Percentiles rank a stretch among this genome's conserved stretches.
These are phyloP conservation scores for Microcyclospora tardicrescens DNA, from an alignment of 2,329 filamentous ascomycete genomes.

Conservation along the genomic window DNA sequence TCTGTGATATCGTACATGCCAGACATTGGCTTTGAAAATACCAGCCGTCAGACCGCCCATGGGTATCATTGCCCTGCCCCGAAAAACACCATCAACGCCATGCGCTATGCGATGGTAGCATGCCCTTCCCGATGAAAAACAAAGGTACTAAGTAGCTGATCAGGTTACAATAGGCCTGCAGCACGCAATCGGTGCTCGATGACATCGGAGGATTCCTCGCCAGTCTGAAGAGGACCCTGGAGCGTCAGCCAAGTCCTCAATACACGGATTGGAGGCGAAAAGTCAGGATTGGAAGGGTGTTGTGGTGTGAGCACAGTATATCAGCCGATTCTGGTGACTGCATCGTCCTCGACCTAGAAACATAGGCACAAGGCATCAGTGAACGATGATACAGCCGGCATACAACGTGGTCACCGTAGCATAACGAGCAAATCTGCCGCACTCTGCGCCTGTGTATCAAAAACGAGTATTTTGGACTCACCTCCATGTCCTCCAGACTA, in stretches of 20 bases:
- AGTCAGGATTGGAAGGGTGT: conserved; percentile 5
- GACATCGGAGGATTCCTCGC: conserved; percentile 12
- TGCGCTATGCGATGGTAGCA: conserved; percentile 19
- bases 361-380: conserved; percentile 16
- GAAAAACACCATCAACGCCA: conserved; percentile 15
- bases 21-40: conserved; percentile 17
- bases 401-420: not conserved
- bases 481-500: conserved; percentile 97
- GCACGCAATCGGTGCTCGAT: conserved; percentile 11
- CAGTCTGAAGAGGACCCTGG: conserved; percentile 8
- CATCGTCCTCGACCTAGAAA: conserved; percentile 28
- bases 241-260: conserved; percentile 1
- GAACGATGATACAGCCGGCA: conserved; percentile 12
- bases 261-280: conserved; percentile 1
- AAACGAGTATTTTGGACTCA: conserved; percentile 40
- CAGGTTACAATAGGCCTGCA: conserved; percentile 1
- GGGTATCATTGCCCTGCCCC: conserved; percentile 6
- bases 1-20: conserved; percentile 15
- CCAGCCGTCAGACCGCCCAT: conserved; percentile 10
- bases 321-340: conserved; percentile 51
- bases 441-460: no score
- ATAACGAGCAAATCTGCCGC: no score
- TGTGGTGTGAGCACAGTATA: not conserved
- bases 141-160: conserved; percentile 20
- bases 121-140: conserved; percentile 15